Percentiles rank a stretch among this genome's conserved stretches.
Evolutionary conservation across 2,329 filamentous ascomycete genomes (phyloP).

Genomic region (Sphaerulina populicola): DNA sequence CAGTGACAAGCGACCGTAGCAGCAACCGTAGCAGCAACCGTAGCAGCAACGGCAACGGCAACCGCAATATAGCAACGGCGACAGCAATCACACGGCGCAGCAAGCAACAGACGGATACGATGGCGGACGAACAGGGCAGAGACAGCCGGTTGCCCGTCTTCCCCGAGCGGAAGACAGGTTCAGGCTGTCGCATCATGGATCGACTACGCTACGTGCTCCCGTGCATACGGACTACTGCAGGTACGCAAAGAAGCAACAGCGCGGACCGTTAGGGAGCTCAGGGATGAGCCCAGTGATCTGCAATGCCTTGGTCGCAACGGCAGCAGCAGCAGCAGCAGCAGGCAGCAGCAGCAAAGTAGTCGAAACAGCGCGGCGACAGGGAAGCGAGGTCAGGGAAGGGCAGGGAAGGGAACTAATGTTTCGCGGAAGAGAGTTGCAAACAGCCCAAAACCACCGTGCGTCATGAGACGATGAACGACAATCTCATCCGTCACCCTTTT

Average conservation of each 20-base stretch:
- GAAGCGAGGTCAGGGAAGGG: not conserved
- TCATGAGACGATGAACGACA: not conserved
- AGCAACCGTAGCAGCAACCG: too few species aligned
- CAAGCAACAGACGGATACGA: too few species aligned
- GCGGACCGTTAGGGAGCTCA: not conserved
- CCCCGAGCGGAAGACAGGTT: not conserved
- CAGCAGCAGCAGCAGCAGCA: too few species aligned
- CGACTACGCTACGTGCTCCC: not conserved
- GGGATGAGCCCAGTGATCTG: not conserved
- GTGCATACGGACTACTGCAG: slow-evolving; percentile 4
- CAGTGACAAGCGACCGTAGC: too few species aligned
- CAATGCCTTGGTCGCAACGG: not conserved
- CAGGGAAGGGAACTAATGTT: slow-evolving; percentile 1
- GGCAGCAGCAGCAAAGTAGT: too few species aligned
- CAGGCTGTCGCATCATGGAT: not conserved
- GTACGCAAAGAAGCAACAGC: not conserved
- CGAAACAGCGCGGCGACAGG: too few species aligned
- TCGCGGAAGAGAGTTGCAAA: slow-evolving; percentile 4
- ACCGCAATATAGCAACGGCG: not conserved
- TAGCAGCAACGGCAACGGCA: not conserved
- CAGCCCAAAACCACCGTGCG: not conserved
- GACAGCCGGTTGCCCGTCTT: not conserved
- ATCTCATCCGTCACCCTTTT: slow-evolving; percentile 1
- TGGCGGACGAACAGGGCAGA: too few species aligned
- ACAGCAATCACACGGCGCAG: not conserved